A percentile compares a stretch with the other conserved stretches of the same genome.
phyloP scores from a whole-genome alignment of 2,329 filamentous ascomycete genomes.

The Periconia sp. region DNA sequence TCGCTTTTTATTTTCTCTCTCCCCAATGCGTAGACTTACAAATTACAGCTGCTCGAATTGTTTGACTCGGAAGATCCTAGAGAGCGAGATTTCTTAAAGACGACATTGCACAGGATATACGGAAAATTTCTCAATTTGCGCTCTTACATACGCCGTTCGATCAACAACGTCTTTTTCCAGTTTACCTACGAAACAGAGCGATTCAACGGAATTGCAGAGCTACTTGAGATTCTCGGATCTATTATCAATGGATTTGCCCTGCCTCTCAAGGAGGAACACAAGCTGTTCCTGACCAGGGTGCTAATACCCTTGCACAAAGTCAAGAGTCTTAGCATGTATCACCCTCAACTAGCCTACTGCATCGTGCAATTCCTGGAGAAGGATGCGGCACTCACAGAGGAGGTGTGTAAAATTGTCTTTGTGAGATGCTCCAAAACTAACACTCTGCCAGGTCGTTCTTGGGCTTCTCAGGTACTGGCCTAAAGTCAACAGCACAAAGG shows the following conservation, averaged over 20 bases:
- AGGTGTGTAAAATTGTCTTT: constrained; percentile 58
- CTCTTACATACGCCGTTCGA: constrained; percentile 95
- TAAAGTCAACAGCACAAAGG: constrained; percentile 99
- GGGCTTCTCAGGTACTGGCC: constrained; percentile 96
- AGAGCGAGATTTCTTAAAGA: constrained; percentile 97
- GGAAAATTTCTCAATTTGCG: constrained; percentile 98
- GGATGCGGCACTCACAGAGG: constrained; percentile 94
- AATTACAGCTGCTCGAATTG: constrained; percentile 76
- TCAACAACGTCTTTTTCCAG: constrained; percentile 99
- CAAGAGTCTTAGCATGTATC: constrained; percentile 99
- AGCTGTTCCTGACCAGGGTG: constrained; percentile 92
- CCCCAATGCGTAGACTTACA: constrained; percentile 16
- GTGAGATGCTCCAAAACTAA: constrained; percentile 13
- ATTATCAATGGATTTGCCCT: constrained; percentile 99
- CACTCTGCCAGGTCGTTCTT: constrained; percentile 71
- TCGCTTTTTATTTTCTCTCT: background rate
- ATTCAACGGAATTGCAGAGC: constrained; percentile 96
- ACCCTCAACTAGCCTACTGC: constrained; percentile 96
- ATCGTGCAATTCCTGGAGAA: constrained; percentile 99
- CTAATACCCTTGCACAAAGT: constrained; percentile 95
- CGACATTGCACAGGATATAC: constrained; percentile 95
- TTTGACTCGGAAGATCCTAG: constrained; percentile 98
- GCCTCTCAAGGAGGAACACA: constrained; percentile 97
- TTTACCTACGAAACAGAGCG: constrained; percentile 98
- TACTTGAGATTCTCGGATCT: constrained; percentile 93